A percentile compares a stretch with the other conserved stretches of the same genome.
Evolutionary conservation across 495 filamentous ascomycete species (phyloP).

Genomic region (Penicillium pancosmium): DNA sequence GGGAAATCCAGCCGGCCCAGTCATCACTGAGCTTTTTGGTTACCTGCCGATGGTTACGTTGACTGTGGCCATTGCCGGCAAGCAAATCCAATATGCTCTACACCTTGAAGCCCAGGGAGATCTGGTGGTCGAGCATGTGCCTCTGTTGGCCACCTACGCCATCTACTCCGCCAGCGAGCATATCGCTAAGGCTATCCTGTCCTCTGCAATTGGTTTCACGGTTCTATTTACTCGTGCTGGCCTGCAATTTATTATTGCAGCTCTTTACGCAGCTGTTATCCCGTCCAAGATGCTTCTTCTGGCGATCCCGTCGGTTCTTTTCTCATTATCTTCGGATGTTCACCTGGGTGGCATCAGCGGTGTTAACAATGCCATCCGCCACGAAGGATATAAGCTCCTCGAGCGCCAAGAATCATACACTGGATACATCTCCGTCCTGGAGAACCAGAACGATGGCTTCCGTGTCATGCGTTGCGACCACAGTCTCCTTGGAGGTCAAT

Average conservation of each 20-base stretch:
- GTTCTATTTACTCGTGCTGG: constrained; percentile 70
- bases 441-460: constrained; percentile 69
- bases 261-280: constrained; percentile 62
- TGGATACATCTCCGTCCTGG: constrained; percentile 89
- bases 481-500: constrained; percentile 92
- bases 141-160: constrained; percentile 62
- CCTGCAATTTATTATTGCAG: constrained; percentile 66
- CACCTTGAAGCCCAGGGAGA: constrained; percentile 60
- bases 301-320: constrained; percentile 68
- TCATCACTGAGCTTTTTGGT: constrained; percentile 71
- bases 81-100: constrained; percentile 57
- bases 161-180: constrained; percentile 64
- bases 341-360: constrained; percentile 61
- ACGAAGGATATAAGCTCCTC: constrained; percentile 59
- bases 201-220: constrained; percentile 60
- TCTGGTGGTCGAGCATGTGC: constrained; percentile 56
- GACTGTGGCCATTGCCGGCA: constrained; percentile 65
- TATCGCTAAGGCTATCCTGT: constrained; percentile 50
- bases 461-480: constrained; percentile 91
- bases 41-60: constrained; percentile 74
- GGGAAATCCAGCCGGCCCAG: constrained; percentile 70
- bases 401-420: constrained; percentile 82
- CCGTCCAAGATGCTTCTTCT: constrained; percentile 68
- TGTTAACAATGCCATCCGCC: constrained; percentile 64
- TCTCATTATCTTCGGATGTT: constrained; percentile 70